Conservation (phyloP, 169 alveolate species). For the Perkinsus chesapeaki region DNA sequence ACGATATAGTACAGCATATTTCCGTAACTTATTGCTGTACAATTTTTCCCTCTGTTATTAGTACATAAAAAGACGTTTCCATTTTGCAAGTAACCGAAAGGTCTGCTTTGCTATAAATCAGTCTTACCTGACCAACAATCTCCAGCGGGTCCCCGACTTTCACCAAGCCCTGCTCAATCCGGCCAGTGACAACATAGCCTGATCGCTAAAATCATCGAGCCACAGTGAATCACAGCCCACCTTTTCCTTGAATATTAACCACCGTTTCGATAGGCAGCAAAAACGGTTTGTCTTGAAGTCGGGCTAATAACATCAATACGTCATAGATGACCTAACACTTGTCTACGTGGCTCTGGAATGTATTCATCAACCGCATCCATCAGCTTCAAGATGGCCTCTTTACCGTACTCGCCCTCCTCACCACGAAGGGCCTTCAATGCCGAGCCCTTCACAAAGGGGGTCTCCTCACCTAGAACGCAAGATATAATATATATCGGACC, state of each 20-base stretch:
- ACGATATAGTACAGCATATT: no score
- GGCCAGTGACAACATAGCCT: slow-evolving; percentile 87
- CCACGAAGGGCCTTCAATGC: slow-evolving; percentile 78
- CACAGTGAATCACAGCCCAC: neutral
- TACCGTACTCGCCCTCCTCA: slow-evolving; percentile 49
- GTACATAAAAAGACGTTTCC: no score
- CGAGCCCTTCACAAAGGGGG: slow-evolving; percentile 80
- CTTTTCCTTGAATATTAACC: slow-evolving; percentile 80
- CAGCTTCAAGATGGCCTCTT: slow-evolving; percentile 57
- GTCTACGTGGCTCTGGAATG: slow-evolving; percentile 28
- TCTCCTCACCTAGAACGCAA: slow-evolving; percentile 54
- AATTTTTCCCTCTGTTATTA: no score
- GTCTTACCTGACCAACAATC: slow-evolving; percentile 64
- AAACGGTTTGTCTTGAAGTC: slow-evolving; percentile 75
- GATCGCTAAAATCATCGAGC: neutral
- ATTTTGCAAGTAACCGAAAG: no score
- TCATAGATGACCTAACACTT: neutral
- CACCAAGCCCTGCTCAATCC: slow-evolving; percentile 84
- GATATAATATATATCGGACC: neutral
- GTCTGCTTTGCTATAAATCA: no score
- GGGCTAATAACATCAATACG: slow-evolving; percentile 48
- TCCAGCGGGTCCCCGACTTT: slow-evolving; percentile 81
- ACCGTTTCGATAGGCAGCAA: slow-evolving; percentile 76
- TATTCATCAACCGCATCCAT: slow-evolving; percentile 74
- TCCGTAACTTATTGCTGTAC: no score